A percentile compares a stretch with the other conserved stretches of the same genome.
Conservation (phyloP, 305 asterid species). For the Andrographis paniculata region DNA sequence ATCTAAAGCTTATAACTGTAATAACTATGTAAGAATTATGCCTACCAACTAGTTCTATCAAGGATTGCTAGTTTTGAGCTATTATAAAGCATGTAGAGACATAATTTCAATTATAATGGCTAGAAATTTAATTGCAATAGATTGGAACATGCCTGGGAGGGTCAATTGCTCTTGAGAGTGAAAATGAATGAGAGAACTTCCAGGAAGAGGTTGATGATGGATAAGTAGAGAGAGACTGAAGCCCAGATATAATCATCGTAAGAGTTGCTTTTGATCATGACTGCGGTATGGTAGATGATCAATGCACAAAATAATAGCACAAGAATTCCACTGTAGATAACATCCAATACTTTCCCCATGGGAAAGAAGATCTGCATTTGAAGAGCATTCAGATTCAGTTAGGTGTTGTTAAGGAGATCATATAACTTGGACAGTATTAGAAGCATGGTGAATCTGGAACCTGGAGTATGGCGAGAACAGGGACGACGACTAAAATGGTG, state of each 20-base stretch:
- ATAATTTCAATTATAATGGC: no score
- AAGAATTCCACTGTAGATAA: constrained; percentile 14
- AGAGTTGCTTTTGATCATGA: constrained; percentile 19
- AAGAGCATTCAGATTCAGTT: no score
- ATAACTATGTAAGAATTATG: constrained; percentile 15
- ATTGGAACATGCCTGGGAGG: no score
- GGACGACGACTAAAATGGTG: constrained; percentile 28
- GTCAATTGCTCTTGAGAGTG: no score
- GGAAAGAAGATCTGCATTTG: constrained; percentile 30
- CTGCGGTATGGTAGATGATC: constrained; percentile 22
- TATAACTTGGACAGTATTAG: no score
- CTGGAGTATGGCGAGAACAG: constrained; percentile 24
- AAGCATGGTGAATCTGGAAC: background rate
- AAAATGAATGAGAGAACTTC: background rate
- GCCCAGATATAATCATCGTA: constrained; percentile 38
- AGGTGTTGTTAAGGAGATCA: no score
- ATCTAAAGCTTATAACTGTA: background rate
- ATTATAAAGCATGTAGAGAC: background rate
- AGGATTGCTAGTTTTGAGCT: background rate
- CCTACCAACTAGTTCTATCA: constrained; percentile 7
- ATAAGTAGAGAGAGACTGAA: constrained; percentile 24
- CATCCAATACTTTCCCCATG: constrained; percentile 15
- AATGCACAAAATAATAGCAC: constrained; percentile 19
- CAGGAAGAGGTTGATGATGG: constrained; percentile 23
- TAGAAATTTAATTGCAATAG: no score